phyloP scores from a whole-genome alignment of 129 eudicot genomes.

The Flaveria robusta region DNA sequence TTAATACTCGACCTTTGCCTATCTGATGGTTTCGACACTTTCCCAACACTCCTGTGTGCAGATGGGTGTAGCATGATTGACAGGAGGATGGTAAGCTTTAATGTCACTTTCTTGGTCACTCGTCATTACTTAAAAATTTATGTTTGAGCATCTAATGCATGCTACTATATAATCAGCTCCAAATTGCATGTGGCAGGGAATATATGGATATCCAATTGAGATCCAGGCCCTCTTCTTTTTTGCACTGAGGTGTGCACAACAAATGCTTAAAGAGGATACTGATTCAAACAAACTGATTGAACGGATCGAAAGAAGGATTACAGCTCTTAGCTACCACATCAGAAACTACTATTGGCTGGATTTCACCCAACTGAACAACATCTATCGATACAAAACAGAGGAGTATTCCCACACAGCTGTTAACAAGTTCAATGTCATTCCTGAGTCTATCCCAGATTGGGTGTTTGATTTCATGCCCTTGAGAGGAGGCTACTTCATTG shows the following conservation, averaged over 20 bases:
- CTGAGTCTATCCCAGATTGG: slow-evolving; percentile 68
- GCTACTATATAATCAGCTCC: slow-evolving; percentile 15
- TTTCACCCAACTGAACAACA: slow-evolving; percentile 51
- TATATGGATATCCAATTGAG: slow-evolving; percentile 65
- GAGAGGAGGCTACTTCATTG: slow-evolving; percentile 64
- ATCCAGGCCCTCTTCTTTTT: slow-evolving; percentile 68
- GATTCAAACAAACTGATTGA: slow-evolving; percentile 43
- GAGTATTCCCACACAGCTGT: slow-evolving; percentile 63
- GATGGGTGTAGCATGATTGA: slow-evolving; percentile 73
- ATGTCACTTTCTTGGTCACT: background rate
- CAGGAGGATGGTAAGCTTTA: slow-evolving; percentile 57
- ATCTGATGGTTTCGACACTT: slow-evolving; percentile 70
- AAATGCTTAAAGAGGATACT: slow-evolving; percentile 48
- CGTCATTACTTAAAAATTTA: background rate
- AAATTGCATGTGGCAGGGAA: slow-evolving; percentile 46
- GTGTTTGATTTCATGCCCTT: slow-evolving; percentile 67
- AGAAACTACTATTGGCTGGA: slow-evolving; percentile 63
- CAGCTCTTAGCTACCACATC: slow-evolving; percentile 64
- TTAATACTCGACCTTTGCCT: slow-evolving; percentile 55
- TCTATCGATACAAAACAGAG: slow-evolving; percentile 64
- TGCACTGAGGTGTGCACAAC: slow-evolving; percentile 55
- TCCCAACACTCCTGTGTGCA: slow-evolving; percentile 60
- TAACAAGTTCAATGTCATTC: slow-evolving; percentile 51
- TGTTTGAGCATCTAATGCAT: background rate
- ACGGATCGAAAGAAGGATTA: slow-evolving; percentile 44